Conservation (phyloP, 1,284 basidiomycete species). For the Abortiporus biennis region DNA sequence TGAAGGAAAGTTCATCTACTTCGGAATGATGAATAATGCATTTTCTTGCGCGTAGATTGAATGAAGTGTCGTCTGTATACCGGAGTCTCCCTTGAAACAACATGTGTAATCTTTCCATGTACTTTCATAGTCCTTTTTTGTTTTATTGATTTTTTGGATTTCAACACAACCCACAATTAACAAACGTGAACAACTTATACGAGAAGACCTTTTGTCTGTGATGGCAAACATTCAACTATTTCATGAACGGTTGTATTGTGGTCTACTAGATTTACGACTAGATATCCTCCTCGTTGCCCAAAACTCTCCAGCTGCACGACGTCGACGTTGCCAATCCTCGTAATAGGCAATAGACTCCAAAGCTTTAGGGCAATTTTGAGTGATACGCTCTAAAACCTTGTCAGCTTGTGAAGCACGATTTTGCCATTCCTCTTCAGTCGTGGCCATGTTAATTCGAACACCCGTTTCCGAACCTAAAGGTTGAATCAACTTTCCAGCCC, state of each 20-base stretch:
- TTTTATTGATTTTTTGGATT: slow-evolving; percentile 15
- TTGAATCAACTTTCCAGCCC: slow-evolving; percentile 42
- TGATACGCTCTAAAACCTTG: slow-evolving; percentile 36
- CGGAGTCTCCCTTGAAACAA: too few relatives aligned
- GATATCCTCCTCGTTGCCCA: not conserved
- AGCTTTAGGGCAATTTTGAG: slow-evolving; percentile 43
- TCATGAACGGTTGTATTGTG: slow-evolving; percentile 10
- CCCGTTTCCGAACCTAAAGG: slow-evolving; percentile 26
- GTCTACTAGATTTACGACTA: not conserved
- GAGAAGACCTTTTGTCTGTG: too few relatives aligned
- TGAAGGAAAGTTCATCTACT: slow-evolving; percentile 22
- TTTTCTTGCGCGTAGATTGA: too few relatives aligned
- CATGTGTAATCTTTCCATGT: too few relatives aligned
- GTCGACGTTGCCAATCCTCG: slow-evolving; percentile 9
- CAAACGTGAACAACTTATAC: too few relatives aligned
- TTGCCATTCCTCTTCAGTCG: slow-evolving; percentile 20
- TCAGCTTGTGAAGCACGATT: slow-evolving; percentile 27
- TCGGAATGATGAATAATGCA: too few relatives aligned
- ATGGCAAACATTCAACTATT: slow-evolving; percentile 8
- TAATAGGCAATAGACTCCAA: slow-evolving; percentile 35
- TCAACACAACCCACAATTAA: too few relatives aligned
- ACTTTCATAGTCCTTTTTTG: slow-evolving; percentile 12
- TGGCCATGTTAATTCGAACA: slow-evolving; percentile 10
- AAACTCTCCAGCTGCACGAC: not conserved
- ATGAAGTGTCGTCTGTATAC: too few relatives aligned